These are phyloP conservation scores for Lachancea kluyveri DNA, from an alignment of 805 yeast genomes.

Conservation along the genomic window DNA sequence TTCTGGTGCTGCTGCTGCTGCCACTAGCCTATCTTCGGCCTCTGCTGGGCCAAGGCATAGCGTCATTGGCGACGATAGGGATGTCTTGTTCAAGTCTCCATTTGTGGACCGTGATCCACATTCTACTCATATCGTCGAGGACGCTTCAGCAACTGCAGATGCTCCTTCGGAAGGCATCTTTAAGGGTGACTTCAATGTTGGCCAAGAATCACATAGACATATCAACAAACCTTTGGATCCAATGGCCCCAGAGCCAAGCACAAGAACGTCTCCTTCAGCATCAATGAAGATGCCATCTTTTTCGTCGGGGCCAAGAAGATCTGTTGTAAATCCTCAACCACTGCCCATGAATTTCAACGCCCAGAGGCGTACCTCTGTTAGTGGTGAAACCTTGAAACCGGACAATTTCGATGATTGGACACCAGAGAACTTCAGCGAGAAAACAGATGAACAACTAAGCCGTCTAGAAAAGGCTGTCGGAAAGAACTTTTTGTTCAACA, in stretches of 20 bases:
- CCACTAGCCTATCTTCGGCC: constrained; percentile 11
- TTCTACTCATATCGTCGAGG: constrained; percentile 31
- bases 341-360: constrained; percentile 64
- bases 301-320: constrained; percentile 11
- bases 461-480: constrained; percentile 68
- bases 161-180: constrained; percentile 13
- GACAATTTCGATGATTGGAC: constrained; percentile 72
- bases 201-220: constrained; percentile 15
- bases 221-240: constrained; percentile 18
- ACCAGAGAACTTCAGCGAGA: constrained; percentile 50
- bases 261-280: constrained; percentile 18
- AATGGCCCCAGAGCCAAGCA: constrained; percentile 19
- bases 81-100: constrained; percentile 48
- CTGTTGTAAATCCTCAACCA: constrained; percentile 15
- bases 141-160: constrained; percentile 1
- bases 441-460: constrained; percentile 54
- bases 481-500: constrained; percentile 78
- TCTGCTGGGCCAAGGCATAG: constrained; percentile 8
- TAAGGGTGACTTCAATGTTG: constrained; percentile 27
- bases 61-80: constrained; percentile 7
- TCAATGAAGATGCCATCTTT: constrained; percentile 3
- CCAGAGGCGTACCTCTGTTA: constrained; percentile 81
- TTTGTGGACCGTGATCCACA: constrained; percentile 63
- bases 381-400: constrained; percentile 83
- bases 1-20: constrained; percentile 25